Evolutionary conservation across 768 basidiomycete species (phyloP).

Genomic region (Naganishia onofrii): DNA sequence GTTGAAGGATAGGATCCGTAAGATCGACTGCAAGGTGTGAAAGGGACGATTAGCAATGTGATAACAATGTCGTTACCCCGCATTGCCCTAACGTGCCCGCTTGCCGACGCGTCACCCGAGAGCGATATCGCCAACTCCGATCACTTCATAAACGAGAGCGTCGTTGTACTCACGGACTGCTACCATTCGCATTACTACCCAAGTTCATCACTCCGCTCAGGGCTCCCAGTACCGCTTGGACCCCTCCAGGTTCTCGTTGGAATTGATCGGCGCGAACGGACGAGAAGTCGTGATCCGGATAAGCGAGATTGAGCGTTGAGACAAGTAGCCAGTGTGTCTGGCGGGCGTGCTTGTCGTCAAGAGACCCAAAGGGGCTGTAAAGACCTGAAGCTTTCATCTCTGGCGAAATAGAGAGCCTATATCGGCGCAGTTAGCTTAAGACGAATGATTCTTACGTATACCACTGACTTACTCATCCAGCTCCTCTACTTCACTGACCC

Average conservation of each 20-base stretch:
- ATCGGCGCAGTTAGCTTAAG: conserved; percentile 43
- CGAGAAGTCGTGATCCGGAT: conserved; percentile 96
- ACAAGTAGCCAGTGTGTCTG: conserved; percentile 96
- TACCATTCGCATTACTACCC: conserved; percentile 32
- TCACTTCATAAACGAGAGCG: not conserved
- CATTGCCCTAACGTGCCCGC: conserved; percentile 1
- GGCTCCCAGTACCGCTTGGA: conserved; percentile 20
- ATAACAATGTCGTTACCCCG: conserved; percentile 1
- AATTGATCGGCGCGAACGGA: conserved; percentile 88
- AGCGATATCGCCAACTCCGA: conserved; percentile 11
- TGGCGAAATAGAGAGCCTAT: conserved; percentile 63
- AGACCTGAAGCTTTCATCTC: conserved; percentile 70
- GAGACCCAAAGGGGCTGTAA: conserved; percentile 78
- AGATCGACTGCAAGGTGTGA: conserved; percentile 24
- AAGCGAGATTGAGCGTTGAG: conserved; percentile 92
- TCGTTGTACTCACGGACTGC: not conserved
- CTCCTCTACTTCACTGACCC: conserved; percentile 66
- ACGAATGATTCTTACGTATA: not conserved
- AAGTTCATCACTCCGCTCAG: conserved; percentile 29
- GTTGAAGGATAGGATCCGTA: conserved; percentile 34
- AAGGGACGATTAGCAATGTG: not conserved
- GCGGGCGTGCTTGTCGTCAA: conserved; percentile 61
- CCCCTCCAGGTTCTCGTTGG: conserved; percentile 55
- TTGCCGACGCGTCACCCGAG: conserved; percentile 12
- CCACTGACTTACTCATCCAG: conserved; percentile 48